Base-by-base conservation (phyloP, 306 rosid species). In the Vigna trinervia region DNA sequence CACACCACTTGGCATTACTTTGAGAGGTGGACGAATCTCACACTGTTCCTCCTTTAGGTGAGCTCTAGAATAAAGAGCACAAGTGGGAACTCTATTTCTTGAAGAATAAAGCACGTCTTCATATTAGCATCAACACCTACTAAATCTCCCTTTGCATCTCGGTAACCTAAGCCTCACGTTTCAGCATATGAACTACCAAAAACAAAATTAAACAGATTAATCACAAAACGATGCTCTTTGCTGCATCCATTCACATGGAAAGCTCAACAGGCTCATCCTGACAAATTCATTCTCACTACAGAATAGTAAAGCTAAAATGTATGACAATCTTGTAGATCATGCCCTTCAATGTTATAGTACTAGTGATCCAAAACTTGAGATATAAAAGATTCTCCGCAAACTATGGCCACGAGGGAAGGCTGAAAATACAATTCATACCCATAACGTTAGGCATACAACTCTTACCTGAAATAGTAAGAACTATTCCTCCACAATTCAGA, bases 381-480 rank as follows among this genome's bases (percentile, higher is more conserved):
- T 32, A 51, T 54, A 15, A 71, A 64, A 81, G 73, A 60, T 69
- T 39, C 59, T 26, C 67, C 19, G 50, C 57, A 41, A 50, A 62
- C 22, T 46, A 19, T 62, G 26, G 50, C 38, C 8, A 5, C 38
- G 12, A 39, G 66, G 17, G 46, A 81, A n/a, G 48, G 38, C 77
- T 64, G 68, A 58, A 38, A 68, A 51, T 60, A 19, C 34, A 30
- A 78, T 39, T 75, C 62, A 41, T 76, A 67, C 63, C 79, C 9
- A 66, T 59, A 43, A 39, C 68, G 73, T 7, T 73, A 48, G 66
- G 53, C 63, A 23, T 51, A 34, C 61, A 11, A 3, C 65, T 69
- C 52, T 38, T 81, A 32, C 74, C 81, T 38, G 23, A 78, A 85
- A 47, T 45, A 76, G 80, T 73, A 30, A 61, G 70, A 79, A 78